These are phyloP conservation scores for Pseudopyrenochaeta lycopersici DNA, from an alignment of 2,329 filamentous ascomycete species.

Conservation along the genomic window DNA sequence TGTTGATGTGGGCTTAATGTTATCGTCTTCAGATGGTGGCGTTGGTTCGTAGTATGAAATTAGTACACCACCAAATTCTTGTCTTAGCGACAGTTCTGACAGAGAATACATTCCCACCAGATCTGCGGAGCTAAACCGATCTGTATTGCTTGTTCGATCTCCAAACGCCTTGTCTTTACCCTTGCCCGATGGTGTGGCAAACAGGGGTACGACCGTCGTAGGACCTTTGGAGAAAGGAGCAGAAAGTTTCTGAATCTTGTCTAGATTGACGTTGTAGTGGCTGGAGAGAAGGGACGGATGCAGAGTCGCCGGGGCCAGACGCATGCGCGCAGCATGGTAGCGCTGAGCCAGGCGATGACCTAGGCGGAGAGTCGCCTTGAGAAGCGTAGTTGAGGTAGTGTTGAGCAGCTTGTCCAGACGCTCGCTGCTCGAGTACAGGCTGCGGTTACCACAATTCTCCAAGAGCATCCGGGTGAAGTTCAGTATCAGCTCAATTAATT, in stretches of 20 bases:
- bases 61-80: conserved; percentile 81
- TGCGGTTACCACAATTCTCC: conserved; percentile 95
- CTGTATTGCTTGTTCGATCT: conserved; percentile 36
- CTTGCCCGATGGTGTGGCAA: conserved; percentile 69
- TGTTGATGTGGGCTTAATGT: conserved; percentile 23
- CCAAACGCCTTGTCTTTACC: conserved; percentile 75
- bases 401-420: conserved; percentile 90
- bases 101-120: conserved; percentile 73
- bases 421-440: conserved; percentile 92
- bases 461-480: conserved; percentile 87
- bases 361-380: conserved; percentile 81
- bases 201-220: conserved; percentile 57
- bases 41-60: conserved; percentile 76
- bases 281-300: conserved; percentile 79
- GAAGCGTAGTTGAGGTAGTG: conserved; percentile 80
- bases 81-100: conserved; percentile 63
- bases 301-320: conserved; percentile 70
- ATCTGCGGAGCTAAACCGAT: conserved; percentile 65
- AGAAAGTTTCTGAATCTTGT: conserved; percentile 85
- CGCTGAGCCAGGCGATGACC: conserved; percentile 88
- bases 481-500: conserved; percentile 81
- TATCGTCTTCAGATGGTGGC: conserved; percentile 36
- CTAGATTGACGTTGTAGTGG: conserved; percentile 78
- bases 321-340: conserved; percentile 88
- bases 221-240: conserved; percentile 79